Evolutionary conservation across 768 basidiomycete species (phyloP).

Genomic region (Pisolithus microcarpus): DNA sequence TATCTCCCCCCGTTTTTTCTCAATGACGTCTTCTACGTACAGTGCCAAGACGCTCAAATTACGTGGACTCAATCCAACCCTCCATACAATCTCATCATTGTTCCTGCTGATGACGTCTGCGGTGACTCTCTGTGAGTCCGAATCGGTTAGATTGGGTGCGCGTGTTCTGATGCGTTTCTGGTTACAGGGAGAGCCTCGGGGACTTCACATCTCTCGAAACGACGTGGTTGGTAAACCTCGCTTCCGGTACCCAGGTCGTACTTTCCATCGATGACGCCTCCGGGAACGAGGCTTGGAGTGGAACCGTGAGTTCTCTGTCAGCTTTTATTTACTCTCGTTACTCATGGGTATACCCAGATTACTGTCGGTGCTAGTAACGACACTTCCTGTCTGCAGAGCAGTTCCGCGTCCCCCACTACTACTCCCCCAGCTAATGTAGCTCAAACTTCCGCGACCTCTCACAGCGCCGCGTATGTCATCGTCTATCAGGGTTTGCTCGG

Average conservation of each 20-base stretch:
- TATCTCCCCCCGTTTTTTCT: not conserved
- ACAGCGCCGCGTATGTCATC: not conserved
- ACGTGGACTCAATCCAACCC: constrained; percentile 41
- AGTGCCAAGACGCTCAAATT: constrained; percentile 50
- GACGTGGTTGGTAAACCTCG: constrained; percentile 35
- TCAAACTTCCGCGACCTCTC: constrained; percentile 6
- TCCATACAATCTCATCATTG: constrained; percentile 58
- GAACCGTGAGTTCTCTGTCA: constrained; percentile 35
- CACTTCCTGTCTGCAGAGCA: constrained; percentile 30
- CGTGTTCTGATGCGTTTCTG: not conserved
- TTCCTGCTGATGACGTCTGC: constrained; percentile 47
- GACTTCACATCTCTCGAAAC: constrained; percentile 40
- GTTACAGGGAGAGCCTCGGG: constrained; percentile 50
- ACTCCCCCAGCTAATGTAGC: constrained; percentile 8
- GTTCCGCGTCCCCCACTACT: constrained; percentile 3
- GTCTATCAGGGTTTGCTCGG: not conserved
- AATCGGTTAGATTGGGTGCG: not conserved
- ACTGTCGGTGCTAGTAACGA: constrained; percentile 30
- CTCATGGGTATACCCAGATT: constrained; percentile 22
- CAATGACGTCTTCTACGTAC: constrained; percentile 3
- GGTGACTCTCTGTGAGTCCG: constrained; percentile 49
- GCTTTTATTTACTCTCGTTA: not conserved
- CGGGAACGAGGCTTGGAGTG: constrained; percentile 63
- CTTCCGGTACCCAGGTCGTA: constrained; percentile 41
- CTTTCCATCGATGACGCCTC: constrained; percentile 47